Evolutionary conservation across 192 early-diverging fungal species (phyloP).

Genomic region (Backusella macrospora): DNA sequence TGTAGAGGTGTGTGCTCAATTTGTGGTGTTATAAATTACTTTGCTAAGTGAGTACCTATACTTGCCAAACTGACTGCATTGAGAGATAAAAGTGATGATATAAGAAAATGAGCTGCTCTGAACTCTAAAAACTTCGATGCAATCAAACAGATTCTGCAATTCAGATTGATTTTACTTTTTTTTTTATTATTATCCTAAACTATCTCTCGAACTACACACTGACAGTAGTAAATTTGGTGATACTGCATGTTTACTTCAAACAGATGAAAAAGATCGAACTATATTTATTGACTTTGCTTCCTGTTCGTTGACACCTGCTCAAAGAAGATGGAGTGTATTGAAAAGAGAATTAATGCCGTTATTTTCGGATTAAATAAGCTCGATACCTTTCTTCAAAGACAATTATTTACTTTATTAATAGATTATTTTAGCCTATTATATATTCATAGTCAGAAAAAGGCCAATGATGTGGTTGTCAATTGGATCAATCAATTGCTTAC

Average conservation of each 20-base stretch:
- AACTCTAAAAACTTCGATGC: not conserved
- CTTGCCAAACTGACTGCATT: not conserved
- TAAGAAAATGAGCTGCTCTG: not conserved
- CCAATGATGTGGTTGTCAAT: too few relatives aligned
- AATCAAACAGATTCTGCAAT: not conserved
- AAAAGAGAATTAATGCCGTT: slow-evolving; percentile 34
- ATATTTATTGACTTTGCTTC: slow-evolving; percentile 41
- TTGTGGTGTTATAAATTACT: slow-evolving; percentile 31
- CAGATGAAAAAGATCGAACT: slow-evolving; percentile 9
- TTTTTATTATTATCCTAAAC: too few relatives aligned
- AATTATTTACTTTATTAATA: slow-evolving; percentile 33
- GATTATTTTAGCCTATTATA: slow-evolving; percentile 39
- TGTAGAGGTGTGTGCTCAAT: slow-evolving; percentile 31
- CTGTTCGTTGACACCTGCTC: slow-evolving; percentile 17
- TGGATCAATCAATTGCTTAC: too few relatives aligned
- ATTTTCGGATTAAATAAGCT: slow-evolving; percentile 22
- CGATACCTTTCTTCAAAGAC: slow-evolving; percentile 40
- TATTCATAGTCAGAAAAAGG: slow-evolving; percentile 23
- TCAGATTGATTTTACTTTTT: slow-evolving; percentile 25
- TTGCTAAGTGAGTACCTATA: slow-evolving; percentile 20
- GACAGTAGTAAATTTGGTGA: slow-evolving; percentile 3
- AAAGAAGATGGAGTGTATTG: slow-evolving; percentile 36
- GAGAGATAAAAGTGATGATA: not conserved
- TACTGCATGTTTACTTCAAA: slow-evolving; percentile 28
- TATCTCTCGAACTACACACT: too few relatives aligned